A percentile compares a stretch with the other conserved stretches of the same genome.
phyloP scores from a whole-genome alignment of 2,329 filamentous ascomycete genomes.

The Talaromyces sp. region DNA sequence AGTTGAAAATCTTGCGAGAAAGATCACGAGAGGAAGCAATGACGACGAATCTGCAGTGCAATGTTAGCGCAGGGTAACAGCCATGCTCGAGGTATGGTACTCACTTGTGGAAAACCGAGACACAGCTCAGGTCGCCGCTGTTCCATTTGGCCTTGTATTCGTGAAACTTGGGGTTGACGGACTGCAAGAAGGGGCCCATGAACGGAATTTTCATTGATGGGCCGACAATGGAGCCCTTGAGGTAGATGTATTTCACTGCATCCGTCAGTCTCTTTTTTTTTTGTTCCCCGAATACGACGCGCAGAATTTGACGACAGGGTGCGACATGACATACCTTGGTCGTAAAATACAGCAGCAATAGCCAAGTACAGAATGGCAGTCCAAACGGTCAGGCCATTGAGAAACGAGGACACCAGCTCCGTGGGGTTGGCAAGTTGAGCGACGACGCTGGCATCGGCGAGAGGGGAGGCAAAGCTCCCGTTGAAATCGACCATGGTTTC shows the following conservation, averaged over 20 bases:
- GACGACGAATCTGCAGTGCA: conserved; percentile 72
- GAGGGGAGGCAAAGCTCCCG: conserved; percentile 65
- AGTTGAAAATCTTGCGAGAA: conserved; percentile 95
- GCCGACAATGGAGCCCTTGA: conserved; percentile 72
- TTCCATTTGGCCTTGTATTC: conserved; percentile 90
- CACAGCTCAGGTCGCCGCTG: conserved; percentile 88
- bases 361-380: conserved; percentile 68
- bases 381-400: conserved; percentile 57
- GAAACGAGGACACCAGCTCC: conserved; percentile 49
- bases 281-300: neutral
- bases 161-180: conserved; percentile 84
- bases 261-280: conserved; percentile 5
- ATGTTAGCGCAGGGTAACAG: neutral
- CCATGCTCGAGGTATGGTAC: conserved; percentile 21
- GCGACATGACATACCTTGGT: conserved; percentile 67
- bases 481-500: conserved; percentile 49
- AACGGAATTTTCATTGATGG: conserved; percentile 75
- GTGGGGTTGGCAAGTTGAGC: conserved; percentile 46
- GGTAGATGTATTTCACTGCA: conserved; percentile 67
- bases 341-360: conserved; percentile 70
- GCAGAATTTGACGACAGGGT: neutral
- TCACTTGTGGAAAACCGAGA: conserved; percentile 98
- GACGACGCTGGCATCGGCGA: conserved; percentile 59
- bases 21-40: conserved; percentile 94
- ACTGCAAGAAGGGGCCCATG: conserved; percentile 93